phyloP scores from a whole-genome alignment of 106 monocot species.

The Dendrobium chrysotoxum region DNA sequence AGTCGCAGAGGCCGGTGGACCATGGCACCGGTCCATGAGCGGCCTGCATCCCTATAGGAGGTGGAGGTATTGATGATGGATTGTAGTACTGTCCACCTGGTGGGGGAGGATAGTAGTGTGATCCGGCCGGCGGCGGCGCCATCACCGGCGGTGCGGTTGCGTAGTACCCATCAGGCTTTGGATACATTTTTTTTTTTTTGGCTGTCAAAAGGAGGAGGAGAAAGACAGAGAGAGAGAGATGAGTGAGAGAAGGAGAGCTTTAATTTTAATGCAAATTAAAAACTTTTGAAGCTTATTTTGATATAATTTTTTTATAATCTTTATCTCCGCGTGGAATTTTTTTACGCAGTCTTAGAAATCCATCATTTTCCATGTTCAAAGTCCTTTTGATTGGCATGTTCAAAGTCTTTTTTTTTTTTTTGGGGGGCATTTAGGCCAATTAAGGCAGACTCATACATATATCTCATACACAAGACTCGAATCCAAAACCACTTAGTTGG shows the following conservation, averaged over 20 bases:
- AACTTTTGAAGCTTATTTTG: too few species aligned
- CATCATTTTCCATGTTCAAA: background rate
- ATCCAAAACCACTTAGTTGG: too few species aligned
- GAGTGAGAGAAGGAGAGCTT: background rate
- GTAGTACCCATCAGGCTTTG: background rate
- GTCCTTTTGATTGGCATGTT: background rate
- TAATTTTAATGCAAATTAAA: too few species aligned
- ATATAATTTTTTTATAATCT: background rate
- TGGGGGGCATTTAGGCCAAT: too few species aligned
- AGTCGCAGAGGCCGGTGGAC: conserved; percentile 39
- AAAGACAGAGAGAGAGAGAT: background rate
- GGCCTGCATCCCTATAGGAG: background rate
- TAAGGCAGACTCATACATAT: too few species aligned
- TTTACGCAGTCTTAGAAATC: background rate
- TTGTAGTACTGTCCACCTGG: background rate
- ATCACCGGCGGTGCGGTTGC: conserved; percentile 3
- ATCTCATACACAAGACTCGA: too few species aligned
- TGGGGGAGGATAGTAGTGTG: background rate
- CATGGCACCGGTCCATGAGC: conserved; percentile 1
- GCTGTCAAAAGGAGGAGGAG: background rate
- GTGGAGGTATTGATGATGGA: background rate
- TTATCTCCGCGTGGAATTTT: background rate
- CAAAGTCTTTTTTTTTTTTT: background rate
- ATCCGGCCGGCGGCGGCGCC: background rate
- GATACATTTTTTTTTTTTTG: background rate